Conservation (phyloP, 2,329 filamentous ascomycete genomes). For the Cercospora sojina region DNA sequence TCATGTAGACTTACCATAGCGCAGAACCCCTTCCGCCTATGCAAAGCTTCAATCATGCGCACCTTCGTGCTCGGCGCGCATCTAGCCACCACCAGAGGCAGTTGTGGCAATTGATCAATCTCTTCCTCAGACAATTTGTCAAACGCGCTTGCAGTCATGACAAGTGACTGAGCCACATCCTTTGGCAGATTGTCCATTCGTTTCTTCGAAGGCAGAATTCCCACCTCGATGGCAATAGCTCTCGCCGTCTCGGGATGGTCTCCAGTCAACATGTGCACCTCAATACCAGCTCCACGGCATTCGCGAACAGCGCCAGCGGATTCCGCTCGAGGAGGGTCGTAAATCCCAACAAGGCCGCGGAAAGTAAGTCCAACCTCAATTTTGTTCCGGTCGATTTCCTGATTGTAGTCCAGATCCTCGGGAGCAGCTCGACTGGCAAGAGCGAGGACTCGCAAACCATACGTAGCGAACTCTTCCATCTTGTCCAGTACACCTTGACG, state of each 20-base stretch:
- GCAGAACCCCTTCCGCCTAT: slow-evolving; percentile 71
- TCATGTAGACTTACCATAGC: slow-evolving; percentile 57
- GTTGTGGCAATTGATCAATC: slow-evolving; percentile 69
- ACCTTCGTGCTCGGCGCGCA: slow-evolving; percentile 85
- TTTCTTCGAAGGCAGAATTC: slow-evolving; percentile 63
- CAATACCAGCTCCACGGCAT: slow-evolving; percentile 71
- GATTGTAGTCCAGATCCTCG: slow-evolving; percentile 43
- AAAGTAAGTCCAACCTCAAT: slow-evolving; percentile 63
- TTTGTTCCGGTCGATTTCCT: slow-evolving; percentile 53
- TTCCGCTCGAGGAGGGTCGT: slow-evolving; percentile 76
- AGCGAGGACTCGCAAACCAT: slow-evolving; percentile 62
- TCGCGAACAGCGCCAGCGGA: slow-evolving; percentile 69
- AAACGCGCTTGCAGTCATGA: slow-evolving; percentile 63
- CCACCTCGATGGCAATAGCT: slow-evolving; percentile 76
- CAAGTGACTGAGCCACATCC: slow-evolving; percentile 48
- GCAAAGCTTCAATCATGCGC: slow-evolving; percentile 86
- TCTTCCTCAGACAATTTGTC: slow-evolving; percentile 70
- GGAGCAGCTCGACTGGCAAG: slow-evolving; percentile 58
- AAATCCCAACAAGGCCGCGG: slow-evolving; percentile 55
- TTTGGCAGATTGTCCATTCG: slow-evolving; percentile 65
- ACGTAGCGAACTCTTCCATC: slow-evolving; percentile 66
- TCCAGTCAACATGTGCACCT: slow-evolving; percentile 80
- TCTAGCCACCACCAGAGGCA: slow-evolving; percentile 78
- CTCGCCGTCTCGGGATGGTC: slow-evolving; percentile 76
- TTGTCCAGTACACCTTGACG: slow-evolving; percentile 60